Conservation (phyloP, 2,329 filamentous ascomycete genomes). For the Pseudogymnoascus sp. region DNA sequence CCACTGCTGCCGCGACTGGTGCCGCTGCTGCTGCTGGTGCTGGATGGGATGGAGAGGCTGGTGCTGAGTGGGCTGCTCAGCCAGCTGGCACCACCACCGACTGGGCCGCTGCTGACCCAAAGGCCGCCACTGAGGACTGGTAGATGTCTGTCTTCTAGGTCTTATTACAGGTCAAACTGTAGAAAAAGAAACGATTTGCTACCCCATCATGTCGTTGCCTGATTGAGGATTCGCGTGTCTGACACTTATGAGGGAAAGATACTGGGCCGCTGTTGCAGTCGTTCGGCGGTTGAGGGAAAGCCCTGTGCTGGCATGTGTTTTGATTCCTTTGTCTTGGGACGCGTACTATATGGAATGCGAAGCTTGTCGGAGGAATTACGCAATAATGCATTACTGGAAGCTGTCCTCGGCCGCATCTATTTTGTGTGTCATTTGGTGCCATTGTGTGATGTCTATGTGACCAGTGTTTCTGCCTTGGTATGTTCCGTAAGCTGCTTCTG, state of each 20-base stretch:
- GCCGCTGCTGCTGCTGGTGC: conserved; percentile 54
- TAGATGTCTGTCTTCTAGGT: conserved; percentile 19
- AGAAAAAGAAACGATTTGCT: conserved; percentile 16
- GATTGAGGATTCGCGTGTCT: conserved; percentile 46
- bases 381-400: conserved; percentile 8
- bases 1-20: conserved; percentile 44
- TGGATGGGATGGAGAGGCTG: conserved; percentile 51
- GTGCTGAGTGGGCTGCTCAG: conserved; percentile 42
- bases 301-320: conserved; percentile 62
- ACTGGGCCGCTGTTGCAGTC: conserved; percentile 50
- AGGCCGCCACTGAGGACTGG: conserved; percentile 29
- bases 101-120: conserved; percentile 44
- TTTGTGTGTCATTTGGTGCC: not conserved
- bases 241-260: conserved; percentile 99
- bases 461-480: conserved; percentile 1
- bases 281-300: conserved; percentile 70
- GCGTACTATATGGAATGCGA: conserved; percentile 9
- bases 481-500: not conserved
- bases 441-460: conserved; percentile 6
- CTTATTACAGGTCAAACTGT: conserved; percentile 12
- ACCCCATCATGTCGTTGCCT: conserved; percentile 16
- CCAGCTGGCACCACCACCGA: conserved; percentile 35
- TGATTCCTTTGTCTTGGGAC: conserved; percentile 8
- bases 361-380: conserved; percentile 7
- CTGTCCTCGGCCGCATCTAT: conserved; percentile 7